These are phyloP conservation scores for Mortierella sp. DNA, from an alignment of 371 early-diverging fungal species.

Conservation along the genomic window DNA sequence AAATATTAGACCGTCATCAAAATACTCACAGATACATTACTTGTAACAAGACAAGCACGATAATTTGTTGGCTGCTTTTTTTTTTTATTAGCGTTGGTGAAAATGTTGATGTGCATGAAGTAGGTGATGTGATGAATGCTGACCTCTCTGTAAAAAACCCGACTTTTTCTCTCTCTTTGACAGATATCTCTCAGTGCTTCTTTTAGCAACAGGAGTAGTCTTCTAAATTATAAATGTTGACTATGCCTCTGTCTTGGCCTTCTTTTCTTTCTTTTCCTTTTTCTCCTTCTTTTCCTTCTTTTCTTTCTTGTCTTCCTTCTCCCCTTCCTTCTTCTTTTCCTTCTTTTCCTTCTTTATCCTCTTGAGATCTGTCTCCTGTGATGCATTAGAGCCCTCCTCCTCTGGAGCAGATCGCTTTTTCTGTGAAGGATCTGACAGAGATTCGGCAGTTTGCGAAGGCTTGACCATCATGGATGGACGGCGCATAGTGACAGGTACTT, in stretches of 20 bases:
- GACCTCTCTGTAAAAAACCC: too few relatives aligned
- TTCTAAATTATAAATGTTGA: conserved; percentile 4
- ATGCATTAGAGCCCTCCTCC: conserved; percentile 22
- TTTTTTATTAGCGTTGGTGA: too few relatives aligned
- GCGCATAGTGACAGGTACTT: conserved; percentile 48
- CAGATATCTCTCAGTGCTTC: not conserved
- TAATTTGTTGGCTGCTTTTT: too few relatives aligned
- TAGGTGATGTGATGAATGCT: too few relatives aligned
- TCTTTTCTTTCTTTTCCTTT: conserved; percentile 30
- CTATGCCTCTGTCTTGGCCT: conserved; percentile 34
- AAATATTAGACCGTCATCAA: too few relatives aligned
- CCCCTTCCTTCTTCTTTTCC: conserved; percentile 42
- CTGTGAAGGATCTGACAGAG: conserved; percentile 23
- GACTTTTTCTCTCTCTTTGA: not conserved
- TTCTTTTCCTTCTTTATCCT: conserved; percentile 60
- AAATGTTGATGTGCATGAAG: too few relatives aligned
- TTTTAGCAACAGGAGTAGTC: not conserved
- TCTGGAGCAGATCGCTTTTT: conserved; percentile 50
- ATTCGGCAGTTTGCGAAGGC: conserved; percentile 18
- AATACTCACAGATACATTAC: too few relatives aligned
- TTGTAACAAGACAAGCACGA: too few relatives aligned
- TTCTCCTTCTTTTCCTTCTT: conserved; percentile 30
- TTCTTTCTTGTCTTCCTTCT: conserved; percentile 8
- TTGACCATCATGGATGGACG: conserved; percentile 48
- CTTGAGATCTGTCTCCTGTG: conserved; percentile 38